Evolutionary conservation across 2,329 filamentous ascomycete genomes (phyloP), one percentile per base, ranked within the genome.

Genomic region (Fusarium nanum): DNA sequence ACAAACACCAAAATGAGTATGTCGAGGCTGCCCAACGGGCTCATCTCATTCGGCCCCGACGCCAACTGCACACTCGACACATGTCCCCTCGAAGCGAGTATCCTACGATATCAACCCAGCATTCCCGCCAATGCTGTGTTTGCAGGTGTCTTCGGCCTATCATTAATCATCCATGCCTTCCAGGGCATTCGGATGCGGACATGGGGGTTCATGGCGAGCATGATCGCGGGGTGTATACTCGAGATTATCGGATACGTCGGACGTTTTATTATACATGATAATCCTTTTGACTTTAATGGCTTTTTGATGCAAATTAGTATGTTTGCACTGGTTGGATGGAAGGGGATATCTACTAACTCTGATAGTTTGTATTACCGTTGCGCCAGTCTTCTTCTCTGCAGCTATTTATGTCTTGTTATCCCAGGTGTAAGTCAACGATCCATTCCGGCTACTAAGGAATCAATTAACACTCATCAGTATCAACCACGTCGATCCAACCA

Each of bases 261-360:
- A 3, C 83, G 89, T 5, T 78, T 91, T 28, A 75, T 88, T 57
- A 80, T 89, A 46, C 81, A 86, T 65, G 65, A 83, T 34, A 86
- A 90, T 61, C 87, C 88, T 0, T 91, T 88, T 72, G 79, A 75
- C 45, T 85, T 89, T 72, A 74, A 73, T 11, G 87, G 83, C 0
- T 92, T 92, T 73, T 81, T 91, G 71, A 84, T 90, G n/a, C 87
- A 92, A 74, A 90, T 91, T 62, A 81, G 84, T 84, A 88, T n/a
- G 72, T 74, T 7, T 5, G 20, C n/a, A n/a, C 8, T 56, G 10
- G 18, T 11, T 8, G 25, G 14, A 16, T 53, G 3, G n/a, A n/a
- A 18, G 2, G 2, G n/a, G 8, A 6, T 9, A 42, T 42, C 59
- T 30, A 62, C 61, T 66, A n/a, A 69, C 54, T 40, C 18, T n/a